phyloP scores from a whole-genome alignment of 441 rosid species.

The Erodium texanum region DNA sequence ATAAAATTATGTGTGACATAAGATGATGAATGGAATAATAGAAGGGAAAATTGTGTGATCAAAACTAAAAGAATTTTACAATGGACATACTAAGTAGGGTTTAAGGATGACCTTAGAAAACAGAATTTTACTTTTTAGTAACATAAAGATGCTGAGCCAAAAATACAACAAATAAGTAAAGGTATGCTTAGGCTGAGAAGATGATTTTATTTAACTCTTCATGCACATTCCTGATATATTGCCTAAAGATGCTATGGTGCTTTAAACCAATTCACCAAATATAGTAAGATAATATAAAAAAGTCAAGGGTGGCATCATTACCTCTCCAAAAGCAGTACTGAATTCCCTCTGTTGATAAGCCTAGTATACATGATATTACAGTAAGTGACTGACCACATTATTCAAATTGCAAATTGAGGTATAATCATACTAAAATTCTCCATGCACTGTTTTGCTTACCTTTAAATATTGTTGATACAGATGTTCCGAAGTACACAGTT shows the following conservation, averaged over 20 bases:
- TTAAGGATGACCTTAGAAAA: neutral
- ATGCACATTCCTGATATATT: neutral
- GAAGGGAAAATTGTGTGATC: neutral
- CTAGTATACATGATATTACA: constrained; percentile 31
- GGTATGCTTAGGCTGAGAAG: neutral
- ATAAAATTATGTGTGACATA: neutral
- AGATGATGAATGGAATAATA: neutral
- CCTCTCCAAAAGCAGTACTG: constrained; percentile 95
- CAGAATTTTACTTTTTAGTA: neutral
- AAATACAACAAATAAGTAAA: neutral
- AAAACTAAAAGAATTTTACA: neutral
- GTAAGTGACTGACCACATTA: constrained; percentile 13
- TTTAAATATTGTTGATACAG: constrained; percentile 80
- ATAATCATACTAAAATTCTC: constrained; percentile 4
- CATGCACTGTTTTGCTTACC: constrained; percentile 34
- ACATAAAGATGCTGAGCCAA: constrained; percentile 1
- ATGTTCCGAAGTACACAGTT: constrained; percentile 85
- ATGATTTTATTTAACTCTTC: neutral
- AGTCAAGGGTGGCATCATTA: constrained; percentile 25
- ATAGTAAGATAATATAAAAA: constrained; percentile 2
- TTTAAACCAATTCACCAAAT: neutral
- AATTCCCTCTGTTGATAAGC: constrained; percentile 69
- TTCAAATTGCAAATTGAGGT: constrained; percentile 11
- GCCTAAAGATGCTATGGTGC: neutral
- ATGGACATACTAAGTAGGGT: neutral